phyloP scores from a whole-genome alignment of 2,329 filamentous ascomycete species.

The Ophiostoma piceae region DNA sequence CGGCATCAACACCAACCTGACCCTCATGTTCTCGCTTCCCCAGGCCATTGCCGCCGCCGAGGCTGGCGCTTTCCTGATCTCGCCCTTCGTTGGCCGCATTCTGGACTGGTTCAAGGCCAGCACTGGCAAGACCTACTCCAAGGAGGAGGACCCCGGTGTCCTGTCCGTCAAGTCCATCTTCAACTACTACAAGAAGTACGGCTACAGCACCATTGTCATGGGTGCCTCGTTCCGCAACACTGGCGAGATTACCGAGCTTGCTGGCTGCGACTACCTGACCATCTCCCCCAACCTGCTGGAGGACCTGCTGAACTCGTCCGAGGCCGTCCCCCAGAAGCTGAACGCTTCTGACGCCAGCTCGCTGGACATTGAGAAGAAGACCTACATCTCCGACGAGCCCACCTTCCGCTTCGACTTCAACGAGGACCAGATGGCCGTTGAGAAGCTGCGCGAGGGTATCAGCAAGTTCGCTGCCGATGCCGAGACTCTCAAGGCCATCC shows the following conservation, averaged over 20 bases:
- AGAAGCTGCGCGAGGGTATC: constrained; percentile 99
- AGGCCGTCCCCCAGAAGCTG: constrained; percentile 86
- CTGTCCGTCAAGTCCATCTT: constrained; percentile 88
- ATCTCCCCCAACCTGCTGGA: constrained; percentile 95
- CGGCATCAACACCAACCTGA: constrained; percentile 97
- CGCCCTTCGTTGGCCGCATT: constrained; percentile 97
- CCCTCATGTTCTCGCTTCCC: constrained; percentile 92
- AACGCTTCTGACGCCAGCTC: constrained; percentile 59
- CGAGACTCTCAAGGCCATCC: constrained; percentile 84
- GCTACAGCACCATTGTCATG: constrained; percentile 99
- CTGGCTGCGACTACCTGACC: constrained; percentile 97
- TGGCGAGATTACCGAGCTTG: constrained; percentile 96
- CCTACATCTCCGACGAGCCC: constrained; percentile 84
- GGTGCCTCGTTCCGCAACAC: constrained; percentile 95
- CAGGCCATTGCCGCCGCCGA: constrained; percentile 96
- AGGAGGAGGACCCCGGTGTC: constrained; percentile 92
- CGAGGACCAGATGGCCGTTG: constrained; percentile 98
- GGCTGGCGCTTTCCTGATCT: constrained; percentile 94
- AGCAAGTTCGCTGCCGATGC: constrained; percentile 98
- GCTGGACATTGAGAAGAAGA: constrained; percentile 79
- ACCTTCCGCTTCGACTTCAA: constrained; percentile 98
- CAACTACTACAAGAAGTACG: constrained; percentile 99
- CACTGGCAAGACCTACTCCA: constrained; percentile 86
- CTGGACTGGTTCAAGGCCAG: constrained; percentile 99
- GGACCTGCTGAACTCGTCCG: constrained; percentile 80